Conservation (phyloP, 2,329 filamentous ascomycete genomes). For the Aspergillus luchuensis region DNA sequence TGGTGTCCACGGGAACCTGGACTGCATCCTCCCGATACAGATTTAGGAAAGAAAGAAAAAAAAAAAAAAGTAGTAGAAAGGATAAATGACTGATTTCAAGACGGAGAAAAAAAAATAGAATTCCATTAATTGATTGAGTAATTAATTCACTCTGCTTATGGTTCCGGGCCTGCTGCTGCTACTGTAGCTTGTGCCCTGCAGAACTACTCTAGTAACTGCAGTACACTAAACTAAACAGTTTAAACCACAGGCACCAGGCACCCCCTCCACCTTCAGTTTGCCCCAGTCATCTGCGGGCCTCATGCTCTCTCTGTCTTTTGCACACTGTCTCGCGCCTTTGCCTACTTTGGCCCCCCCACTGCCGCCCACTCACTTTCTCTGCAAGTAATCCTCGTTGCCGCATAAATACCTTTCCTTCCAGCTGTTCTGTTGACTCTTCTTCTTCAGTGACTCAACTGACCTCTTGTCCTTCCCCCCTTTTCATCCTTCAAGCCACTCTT, state of each 20-base stretch:
- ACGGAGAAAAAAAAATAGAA: too few relatives aligned
- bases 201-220: too few relatives aligned
- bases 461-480: neutral
- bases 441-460: neutral
- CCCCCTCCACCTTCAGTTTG: neutral
- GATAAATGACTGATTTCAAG: too few relatives aligned
- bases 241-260: constrained; percentile 10
- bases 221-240: neutral
- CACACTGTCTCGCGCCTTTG: neutral
- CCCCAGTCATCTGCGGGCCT: constrained; percentile 7
- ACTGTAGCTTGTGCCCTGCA: neutral
- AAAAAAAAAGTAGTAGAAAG: neutral
- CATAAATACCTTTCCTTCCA: neutral
- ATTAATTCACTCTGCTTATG: neutral
- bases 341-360: neutral
- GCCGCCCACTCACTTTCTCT: neutral
- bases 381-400: neutral
- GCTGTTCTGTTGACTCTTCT: neutral
- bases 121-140: too few relatives aligned
- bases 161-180: neutral
- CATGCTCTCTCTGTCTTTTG: neutral
- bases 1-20: constrained; percentile 6
- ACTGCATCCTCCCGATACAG: too few relatives aligned
- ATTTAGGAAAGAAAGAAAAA: too few relatives aligned
- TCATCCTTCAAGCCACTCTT: neutral